Conservation (phyloP, 768 basidiomycete genomes). For the Gelatoporia subvermispora region DNA sequence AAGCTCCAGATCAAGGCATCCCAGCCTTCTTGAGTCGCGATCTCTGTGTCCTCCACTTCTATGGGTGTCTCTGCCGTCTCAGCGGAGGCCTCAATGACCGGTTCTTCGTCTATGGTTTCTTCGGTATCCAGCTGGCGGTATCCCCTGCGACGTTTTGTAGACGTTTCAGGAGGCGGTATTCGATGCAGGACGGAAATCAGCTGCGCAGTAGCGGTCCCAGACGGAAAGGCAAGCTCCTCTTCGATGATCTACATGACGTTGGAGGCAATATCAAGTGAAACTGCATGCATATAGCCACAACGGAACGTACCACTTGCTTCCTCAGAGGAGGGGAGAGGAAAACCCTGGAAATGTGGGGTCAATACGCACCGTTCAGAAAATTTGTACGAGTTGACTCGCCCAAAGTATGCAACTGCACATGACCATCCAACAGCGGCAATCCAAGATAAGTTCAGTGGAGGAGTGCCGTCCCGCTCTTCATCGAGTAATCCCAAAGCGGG, state of each 20-base stretch:
- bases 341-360: conserved; percentile 46
- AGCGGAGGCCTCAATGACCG: conserved; percentile 18
- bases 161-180: conserved; percentile 60
- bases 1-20: conserved; percentile 75
- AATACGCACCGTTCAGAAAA: not conserved
- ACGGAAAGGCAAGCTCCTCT: conserved; percentile 91
- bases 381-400: conserved; percentile 34
- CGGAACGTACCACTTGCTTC: conserved; percentile 79
- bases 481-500: conserved; percentile 84
- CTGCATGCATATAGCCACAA: not conserved
- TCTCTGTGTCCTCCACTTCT: conserved; percentile 27
- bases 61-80: conserved; percentile 7
- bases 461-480: conserved; percentile 66
- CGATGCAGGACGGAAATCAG: conserved; percentile 87
- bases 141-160: conserved; percentile 49
- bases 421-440: conserved; percentile 79
- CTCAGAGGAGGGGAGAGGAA: conserved; percentile 93
- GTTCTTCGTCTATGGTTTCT: conserved; percentile 29
- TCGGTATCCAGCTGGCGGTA: conserved; percentile 43
- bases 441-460: conserved; percentile 74
- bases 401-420: conserved; percentile 89
- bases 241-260: conserved; percentile 66
- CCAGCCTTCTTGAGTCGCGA: conserved; percentile 71
- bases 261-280: not conserved
- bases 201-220: conserved; percentile 94